Percentiles rank a stretch among this genome's conserved stretches.
Conservation (phyloP, 2,329 filamentous ascomycete species). For the Cordyceps sp. region DNA sequence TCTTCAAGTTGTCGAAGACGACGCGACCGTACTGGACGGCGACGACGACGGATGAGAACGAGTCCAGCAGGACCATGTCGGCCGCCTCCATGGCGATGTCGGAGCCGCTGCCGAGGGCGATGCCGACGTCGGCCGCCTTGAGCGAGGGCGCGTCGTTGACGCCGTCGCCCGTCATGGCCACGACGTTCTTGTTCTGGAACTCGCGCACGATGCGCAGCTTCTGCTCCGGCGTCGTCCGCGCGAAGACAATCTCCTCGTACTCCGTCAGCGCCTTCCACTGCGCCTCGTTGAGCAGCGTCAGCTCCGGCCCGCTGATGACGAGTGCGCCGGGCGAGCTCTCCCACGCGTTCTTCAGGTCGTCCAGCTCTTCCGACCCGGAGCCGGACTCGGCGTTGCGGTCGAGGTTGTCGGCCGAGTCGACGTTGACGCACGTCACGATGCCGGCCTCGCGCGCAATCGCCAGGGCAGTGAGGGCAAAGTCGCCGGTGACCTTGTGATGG, state of each 20-base stretch:
- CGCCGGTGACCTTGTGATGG: conserved; percentile 53
- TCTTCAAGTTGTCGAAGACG: conserved; percentile 68
- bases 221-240: conserved; percentile 61
- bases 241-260: conserved; percentile 60
- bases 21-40: conserved; percentile 57
- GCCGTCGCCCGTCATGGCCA: conserved; percentile 77
- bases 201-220: conserved; percentile 67
- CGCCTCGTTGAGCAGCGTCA: conserved; percentile 45
- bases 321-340: conserved; percentile 26
- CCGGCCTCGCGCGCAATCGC: conserved; percentile 59
- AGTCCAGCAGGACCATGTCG: conserved; percentile 66
- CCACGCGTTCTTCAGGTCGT: conserved; percentile 7
- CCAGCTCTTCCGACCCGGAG: conserved; percentile 6
- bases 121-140: conserved; percentile 65
- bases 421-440: conserved; percentile 41
- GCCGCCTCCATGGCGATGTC: conserved; percentile 73
- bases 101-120: conserved; percentile 64
- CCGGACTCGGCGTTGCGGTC: conserved; percentile 12
- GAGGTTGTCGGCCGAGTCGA: conserved; percentile 39
- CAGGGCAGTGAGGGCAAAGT: conserved; percentile 58
- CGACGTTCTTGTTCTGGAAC: conserved; percentile 48
- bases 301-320: conserved; percentile 47
- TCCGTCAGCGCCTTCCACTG: conserved; percentile 51
- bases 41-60: conserved; percentile 54
- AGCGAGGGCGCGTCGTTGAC: conserved; percentile 77